phyloP scores from a whole-genome alignment of 2,329 filamentous ascomycete genomes.

The Coniella lustricola region DNA sequence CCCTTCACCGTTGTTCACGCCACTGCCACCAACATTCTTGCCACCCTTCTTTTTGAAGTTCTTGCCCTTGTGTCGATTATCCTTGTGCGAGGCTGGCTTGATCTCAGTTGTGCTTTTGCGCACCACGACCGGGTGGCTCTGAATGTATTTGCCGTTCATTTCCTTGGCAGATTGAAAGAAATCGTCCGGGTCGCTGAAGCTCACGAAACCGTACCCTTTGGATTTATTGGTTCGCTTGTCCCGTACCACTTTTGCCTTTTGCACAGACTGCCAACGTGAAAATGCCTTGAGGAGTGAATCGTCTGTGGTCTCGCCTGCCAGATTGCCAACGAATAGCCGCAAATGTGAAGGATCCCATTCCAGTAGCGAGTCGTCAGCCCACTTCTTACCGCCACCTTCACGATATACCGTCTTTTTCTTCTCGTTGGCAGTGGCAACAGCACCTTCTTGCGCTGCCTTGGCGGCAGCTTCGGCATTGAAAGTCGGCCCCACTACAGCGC shows the following conservation, averaged over 20 bases:
- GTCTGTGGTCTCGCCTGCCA: slow-evolving; percentile 95
- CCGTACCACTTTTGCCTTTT: slow-evolving; percentile 87
- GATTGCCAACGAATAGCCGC: slow-evolving; percentile 91
- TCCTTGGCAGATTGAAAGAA: slow-evolving; percentile 95
- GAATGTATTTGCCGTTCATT: slow-evolving; percentile 99
- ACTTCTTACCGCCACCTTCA: slow-evolving; percentile 82
- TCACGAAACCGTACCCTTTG: slow-evolving; percentile 94
- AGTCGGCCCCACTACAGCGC: slow-evolving; percentile 24
- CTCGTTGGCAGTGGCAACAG: slow-evolving; percentile 44
- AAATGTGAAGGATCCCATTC: slow-evolving; percentile 96
- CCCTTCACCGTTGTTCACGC: slow-evolving; percentile 25
- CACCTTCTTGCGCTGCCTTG: slow-evolving; percentile 34
- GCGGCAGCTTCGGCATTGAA: slow-evolving; percentile 24
- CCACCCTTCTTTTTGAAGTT: slow-evolving; percentile 35
- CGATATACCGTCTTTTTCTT: slow-evolving; percentile 84
- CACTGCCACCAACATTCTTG: slow-evolving; percentile 27
- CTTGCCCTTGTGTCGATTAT: slow-evolving; percentile 48
- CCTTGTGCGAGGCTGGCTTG: slow-evolving; percentile 63
- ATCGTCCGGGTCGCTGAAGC: slow-evolving; percentile 89
- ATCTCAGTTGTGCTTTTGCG: slow-evolving; percentile 89
- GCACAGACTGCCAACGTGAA: slow-evolving; percentile 75
- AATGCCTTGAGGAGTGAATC: slow-evolving; percentile 94
- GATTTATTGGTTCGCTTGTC: slow-evolving; percentile 96
- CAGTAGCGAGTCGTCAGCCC: slow-evolving; percentile 80
- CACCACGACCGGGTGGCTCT: slow-evolving; percentile 85